These are phyloP conservation scores for Erysimum cheiri DNA, from an alignment of 441 rosid genomes.

Conservation along the genomic window DNA sequence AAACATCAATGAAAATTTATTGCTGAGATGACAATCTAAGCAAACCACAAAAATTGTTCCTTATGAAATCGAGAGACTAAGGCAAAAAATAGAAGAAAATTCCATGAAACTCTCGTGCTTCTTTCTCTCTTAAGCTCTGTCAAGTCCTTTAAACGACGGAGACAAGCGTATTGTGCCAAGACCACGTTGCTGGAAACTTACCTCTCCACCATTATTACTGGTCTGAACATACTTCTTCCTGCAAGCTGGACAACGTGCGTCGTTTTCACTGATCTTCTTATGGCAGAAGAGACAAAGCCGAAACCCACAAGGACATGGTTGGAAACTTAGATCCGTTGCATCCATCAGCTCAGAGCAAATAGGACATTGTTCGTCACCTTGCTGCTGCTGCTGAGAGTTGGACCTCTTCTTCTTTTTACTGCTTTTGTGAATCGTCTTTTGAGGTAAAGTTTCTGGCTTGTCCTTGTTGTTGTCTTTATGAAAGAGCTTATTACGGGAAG, in stretches of 20 bases:
- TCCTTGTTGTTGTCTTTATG: slow-evolving; percentile 9
- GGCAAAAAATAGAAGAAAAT: neutral
- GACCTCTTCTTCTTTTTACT: slow-evolving; percentile 32
- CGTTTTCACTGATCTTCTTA: slow-evolving; percentile 70
- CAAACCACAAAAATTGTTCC: slow-evolving; percentile 21
- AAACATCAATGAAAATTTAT: neutral
- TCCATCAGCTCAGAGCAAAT: slow-evolving; percentile 84
- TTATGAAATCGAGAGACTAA: neutral
- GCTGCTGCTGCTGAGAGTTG: slow-evolving; percentile 29
- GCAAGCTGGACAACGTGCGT: slow-evolving; percentile 87
- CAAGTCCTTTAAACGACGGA: slow-evolving; percentile 69
- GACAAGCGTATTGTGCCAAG: slow-evolving; percentile 53
- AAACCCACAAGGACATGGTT: slow-evolving; percentile 83
- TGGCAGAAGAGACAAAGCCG: slow-evolving; percentile 86
- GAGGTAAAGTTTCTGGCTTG: neutral
- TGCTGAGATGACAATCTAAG: slow-evolving; percentile 29
- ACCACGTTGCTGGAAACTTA: slow-evolving; percentile 59
- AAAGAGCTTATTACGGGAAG: neutral
- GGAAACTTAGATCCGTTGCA: slow-evolving; percentile 72
- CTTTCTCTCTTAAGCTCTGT: slow-evolving; percentile 56
- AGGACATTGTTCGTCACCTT: slow-evolving; percentile 60
- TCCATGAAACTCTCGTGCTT: slow-evolving; percentile 7
- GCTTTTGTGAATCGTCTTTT: slow-evolving; percentile 36
- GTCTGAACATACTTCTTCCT: slow-evolving; percentile 59
- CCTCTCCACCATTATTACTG: slow-evolving; percentile 51